Evolutionary conservation across 2,329 filamentous ascomycete genomes (phyloP), one percentile per base, ranked within the genome.

Genomic region (Botrytis hyacinthi): DNA sequence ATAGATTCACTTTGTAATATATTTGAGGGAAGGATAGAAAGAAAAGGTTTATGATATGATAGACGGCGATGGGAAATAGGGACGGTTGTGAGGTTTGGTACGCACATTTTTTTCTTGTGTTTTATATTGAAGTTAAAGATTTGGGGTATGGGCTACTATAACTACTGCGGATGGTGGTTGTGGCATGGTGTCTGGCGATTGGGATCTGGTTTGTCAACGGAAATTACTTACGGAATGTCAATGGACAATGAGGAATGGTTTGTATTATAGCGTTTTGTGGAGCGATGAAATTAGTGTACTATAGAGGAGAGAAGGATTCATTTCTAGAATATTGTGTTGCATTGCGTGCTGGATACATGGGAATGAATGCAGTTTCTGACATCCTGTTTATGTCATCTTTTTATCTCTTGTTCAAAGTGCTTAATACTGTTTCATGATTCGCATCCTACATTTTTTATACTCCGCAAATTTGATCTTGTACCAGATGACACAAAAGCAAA

Each of bases 1-100:
- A 71, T 51, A 73, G 71, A 61, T 69, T 61, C 35, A 73, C 63
- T 29, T 59, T 73, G 71, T 73, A 72, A 68, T 42, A 72, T 68
- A 68, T 32, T 57, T 68, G 48, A n/a, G 8, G 22, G 32, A 59
- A n/a, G 32, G n/a, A 48, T 68, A 68, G 62, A 68, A 61, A 69
- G 51, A 62, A 51, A 51, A 14, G 26, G 54, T 35, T 51, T 18
- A 51, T 42, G 42, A 51, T 60, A 48, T 44, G 26, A 61, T 73
- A 73, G 63, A 73, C 48, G 71, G 48, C 48, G 29, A 48, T 60
- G 37, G 42, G 32, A 40, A n/a, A 40, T 40, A 42, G 14, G 37
- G 26, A 62, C n/a, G n/a, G n/a, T 29, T 7, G 51, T 42, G 22
- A n/a, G 60, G 7, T 61, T n/a, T 57, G n/a, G n/a, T n/a, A 29